phyloP scores from a whole-genome alignment of 1,284 basidiomycete genomes.

The Sporisorium reilianum region DNA sequence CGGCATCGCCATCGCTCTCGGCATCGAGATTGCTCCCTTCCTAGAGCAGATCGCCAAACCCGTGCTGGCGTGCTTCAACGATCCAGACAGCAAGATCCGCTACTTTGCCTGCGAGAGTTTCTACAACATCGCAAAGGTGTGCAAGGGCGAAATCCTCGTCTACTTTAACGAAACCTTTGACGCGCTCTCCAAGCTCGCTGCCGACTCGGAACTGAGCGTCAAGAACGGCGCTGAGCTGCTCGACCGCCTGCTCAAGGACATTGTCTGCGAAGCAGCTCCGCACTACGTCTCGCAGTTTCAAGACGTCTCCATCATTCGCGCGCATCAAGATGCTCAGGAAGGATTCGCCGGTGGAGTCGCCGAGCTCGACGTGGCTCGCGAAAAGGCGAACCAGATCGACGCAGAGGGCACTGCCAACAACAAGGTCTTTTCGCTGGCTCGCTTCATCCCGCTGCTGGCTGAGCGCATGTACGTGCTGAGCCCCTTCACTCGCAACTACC shows the following conservation, averaged over 20 bases:
- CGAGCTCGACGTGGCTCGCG: slow-evolving; percentile 64
- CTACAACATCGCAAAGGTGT: slow-evolving; percentile 96
- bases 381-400: slow-evolving; percentile 60
- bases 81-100: slow-evolving; percentile 92
- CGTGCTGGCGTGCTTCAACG: slow-evolving; percentile 91
- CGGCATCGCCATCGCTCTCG: slow-evolving; percentile 93
- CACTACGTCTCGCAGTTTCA: slow-evolving; percentile 91
- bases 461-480: slow-evolving; percentile 95
- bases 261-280: slow-evolving; percentile 95
- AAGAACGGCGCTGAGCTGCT: slow-evolving; percentile 99
- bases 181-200: slow-evolving; percentile 95
- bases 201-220: slow-evolving; percentile 94
- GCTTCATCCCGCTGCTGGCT: slow-evolving; percentile 92
- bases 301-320: slow-evolving; percentile 71
- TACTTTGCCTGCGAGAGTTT: slow-evolving; percentile 98
- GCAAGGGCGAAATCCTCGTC: slow-evolving; percentile 94
- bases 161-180: slow-evolving; percentile 99
- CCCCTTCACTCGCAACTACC: slow-evolving; percentile 94
- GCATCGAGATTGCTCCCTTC: slow-evolving; percentile 90
- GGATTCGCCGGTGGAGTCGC: slow-evolving; percentile 53
- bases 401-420: slow-evolving; percentile 51
- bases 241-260: slow-evolving; percentile 95
- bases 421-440: slow-evolving; percentile 85
- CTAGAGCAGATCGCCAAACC: slow-evolving; percentile 92
- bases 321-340: slow-evolving; percentile 74